Evolutionary conservation across 495 filamentous ascomycete genomes (phyloP).

Genomic region (Friedmanniomyces simplex): DNA sequence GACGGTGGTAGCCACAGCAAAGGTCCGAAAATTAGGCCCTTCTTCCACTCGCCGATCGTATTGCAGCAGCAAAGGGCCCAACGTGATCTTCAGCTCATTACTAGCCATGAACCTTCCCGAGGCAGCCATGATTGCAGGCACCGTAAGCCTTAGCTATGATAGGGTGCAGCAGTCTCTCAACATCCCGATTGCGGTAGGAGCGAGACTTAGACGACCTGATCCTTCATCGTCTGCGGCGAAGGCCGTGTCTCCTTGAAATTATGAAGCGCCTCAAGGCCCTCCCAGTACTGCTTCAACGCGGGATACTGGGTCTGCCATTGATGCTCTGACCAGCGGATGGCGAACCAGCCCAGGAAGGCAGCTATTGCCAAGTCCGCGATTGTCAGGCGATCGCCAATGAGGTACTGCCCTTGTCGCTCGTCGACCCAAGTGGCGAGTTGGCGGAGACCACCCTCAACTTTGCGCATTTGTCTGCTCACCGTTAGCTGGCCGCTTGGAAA

Average conservation of each 20-base stretch:
- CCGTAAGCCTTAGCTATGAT: too few species aligned
- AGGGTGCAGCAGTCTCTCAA: too few species aligned
- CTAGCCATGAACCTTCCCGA: background rate
- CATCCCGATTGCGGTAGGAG: too few species aligned
- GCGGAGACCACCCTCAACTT: slow-evolving; percentile 16
- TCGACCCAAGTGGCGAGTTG: slow-evolving; percentile 15
- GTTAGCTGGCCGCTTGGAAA: background rate
- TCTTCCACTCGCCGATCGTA: background rate
- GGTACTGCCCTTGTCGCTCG: slow-evolving; percentile 2
- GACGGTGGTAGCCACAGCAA: background rate
- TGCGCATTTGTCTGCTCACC: slow-evolving; percentile 18
- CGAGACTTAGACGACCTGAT: slow-evolving; percentile 11
- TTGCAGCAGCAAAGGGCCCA: background rate
- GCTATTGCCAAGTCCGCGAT: slow-evolving; percentile 16
- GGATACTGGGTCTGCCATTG: slow-evolving; percentile 12
- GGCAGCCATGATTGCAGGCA: background rate
- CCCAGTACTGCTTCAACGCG: slow-evolving; percentile 10
- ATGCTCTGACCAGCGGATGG: slow-evolving; percentile 16
- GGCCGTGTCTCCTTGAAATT: slow-evolving; percentile 12
- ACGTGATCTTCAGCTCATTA: background rate
- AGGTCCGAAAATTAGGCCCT: background rate
- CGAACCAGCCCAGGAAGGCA: slow-evolving; percentile 10
- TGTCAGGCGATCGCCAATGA: slow-evolving; percentile 11
- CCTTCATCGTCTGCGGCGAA: slow-evolving; percentile 15
- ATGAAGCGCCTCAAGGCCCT: slow-evolving; percentile 7